Evolutionary conservation across 2,329 filamentous ascomycete species (phyloP).

Genomic region (Penicillium sp.): DNA sequence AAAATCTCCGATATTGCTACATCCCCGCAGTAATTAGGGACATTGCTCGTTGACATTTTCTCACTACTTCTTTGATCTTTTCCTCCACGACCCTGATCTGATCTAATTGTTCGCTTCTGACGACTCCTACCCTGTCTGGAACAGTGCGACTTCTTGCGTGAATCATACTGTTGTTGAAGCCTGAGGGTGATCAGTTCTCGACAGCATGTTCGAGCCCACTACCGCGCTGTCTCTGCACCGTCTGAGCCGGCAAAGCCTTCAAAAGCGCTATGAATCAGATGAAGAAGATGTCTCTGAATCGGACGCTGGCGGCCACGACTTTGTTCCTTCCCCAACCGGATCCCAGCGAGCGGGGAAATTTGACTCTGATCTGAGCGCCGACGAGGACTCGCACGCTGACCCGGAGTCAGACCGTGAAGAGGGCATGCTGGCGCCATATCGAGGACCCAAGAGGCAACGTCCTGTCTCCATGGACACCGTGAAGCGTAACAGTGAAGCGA

Average conservation of each 20-base stretch:
- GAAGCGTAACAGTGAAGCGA: constrained; percentile 39
- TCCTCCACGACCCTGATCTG: neutral
- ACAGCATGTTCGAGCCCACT: constrained; percentile 36
- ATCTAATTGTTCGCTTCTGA: neutral
- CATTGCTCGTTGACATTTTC: neutral
- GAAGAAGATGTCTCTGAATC: constrained; percentile 46
- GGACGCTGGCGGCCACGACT: constrained; percentile 37
- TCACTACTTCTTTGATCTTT: neutral
- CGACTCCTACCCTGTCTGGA: constrained; percentile 7
- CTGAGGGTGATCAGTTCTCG: neutral
- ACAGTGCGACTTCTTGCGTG: constrained; percentile 5
- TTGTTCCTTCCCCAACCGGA: constrained; percentile 39
- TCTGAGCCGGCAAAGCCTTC: constrained; percentile 36
- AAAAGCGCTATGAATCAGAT: constrained; percentile 44
- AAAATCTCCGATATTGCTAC: neutral
- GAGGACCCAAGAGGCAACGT: constrained; percentile 31
- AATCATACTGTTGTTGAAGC: constrained; percentile 6
- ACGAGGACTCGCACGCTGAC: constrained; percentile 32
- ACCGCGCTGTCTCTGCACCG: constrained; percentile 36
- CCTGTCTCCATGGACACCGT: constrained; percentile 43
- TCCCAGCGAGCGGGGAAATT: constrained; percentile 31
- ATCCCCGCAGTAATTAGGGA: neutral
- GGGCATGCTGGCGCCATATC: constrained; percentile 27
- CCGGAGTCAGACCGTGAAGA: constrained; percentile 31
- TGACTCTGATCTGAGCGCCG: constrained; percentile 39